Conservation (phyloP, 2,329 filamentous ascomycete species). For the Elsinoe arachidis region DNA sequence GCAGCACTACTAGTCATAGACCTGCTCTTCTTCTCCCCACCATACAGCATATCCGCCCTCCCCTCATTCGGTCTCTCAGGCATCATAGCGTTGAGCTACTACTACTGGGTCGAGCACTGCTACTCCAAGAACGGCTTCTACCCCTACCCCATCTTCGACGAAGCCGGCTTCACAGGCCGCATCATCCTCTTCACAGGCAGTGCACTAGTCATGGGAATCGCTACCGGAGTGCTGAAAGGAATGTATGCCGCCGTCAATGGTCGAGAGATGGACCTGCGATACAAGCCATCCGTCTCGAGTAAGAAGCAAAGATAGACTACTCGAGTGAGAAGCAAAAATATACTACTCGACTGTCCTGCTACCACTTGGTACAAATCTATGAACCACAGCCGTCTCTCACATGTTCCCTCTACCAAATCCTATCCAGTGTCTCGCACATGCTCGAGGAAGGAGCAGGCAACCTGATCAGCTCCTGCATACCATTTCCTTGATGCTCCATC, state of each 20-base stretch:
- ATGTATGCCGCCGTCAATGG: slow-evolving; percentile 61
- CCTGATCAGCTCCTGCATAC: too few species aligned
- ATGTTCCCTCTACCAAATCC: too few species aligned
- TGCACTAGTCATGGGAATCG: slow-evolving; percentile 62
- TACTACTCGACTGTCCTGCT: too few species aligned
- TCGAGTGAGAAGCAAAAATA: too few species aligned
- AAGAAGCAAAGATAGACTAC: background rate
- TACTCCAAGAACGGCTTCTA: slow-evolving; percentile 63
- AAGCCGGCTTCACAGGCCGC: slow-evolving; percentile 58
- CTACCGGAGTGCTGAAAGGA: slow-evolving; percentile 60
- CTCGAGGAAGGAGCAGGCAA: too few species aligned
- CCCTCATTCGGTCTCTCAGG: slow-evolving; percentile 51
- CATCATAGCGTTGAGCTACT: slow-evolving; percentile 57
- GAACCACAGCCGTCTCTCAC: too few species aligned
- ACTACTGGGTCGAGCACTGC: slow-evolving; percentile 69
- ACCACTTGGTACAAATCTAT: too few species aligned
- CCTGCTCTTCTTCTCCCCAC: slow-evolving; percentile 60
- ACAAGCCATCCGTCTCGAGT: background rate
- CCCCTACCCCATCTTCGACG: slow-evolving; percentile 74
- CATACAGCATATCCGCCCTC: slow-evolving; percentile 58
- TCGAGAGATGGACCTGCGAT: slow-evolving; percentile 15
- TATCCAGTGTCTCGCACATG: too few species aligned
- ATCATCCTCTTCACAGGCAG: slow-evolving; percentile 53
- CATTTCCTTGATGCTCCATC: too few species aligned
- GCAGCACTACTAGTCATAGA: slow-evolving; percentile 57